Evolutionary conservation across 139 green algal species (phyloP).

Genomic region (Pseudopediastrum boryanum): DNA sequence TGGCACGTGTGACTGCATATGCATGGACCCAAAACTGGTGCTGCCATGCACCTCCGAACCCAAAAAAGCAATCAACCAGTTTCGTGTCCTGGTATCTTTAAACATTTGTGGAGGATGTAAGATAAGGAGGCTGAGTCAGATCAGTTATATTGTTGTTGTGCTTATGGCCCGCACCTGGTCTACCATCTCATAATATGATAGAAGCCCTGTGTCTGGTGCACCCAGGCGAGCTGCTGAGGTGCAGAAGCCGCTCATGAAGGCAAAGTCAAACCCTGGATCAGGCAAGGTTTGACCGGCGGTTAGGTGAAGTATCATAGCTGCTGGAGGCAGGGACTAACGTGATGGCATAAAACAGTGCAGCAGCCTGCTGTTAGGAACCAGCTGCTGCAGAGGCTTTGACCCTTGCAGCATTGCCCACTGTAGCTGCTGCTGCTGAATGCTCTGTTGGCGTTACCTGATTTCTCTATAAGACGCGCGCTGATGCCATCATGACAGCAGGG

Average conservation of each 20-base stretch:
- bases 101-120: too few relatives aligned
- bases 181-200: constrained; percentile 88
- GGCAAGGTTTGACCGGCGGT: background rate
- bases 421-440: background rate
- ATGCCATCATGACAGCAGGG: constrained; percentile 87
- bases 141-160: too few relatives aligned
- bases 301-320: background rate
- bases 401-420: background rate
- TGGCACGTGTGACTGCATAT: too few relatives aligned
- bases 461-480: constrained; percentile 81
- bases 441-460: constrained; percentile 42
- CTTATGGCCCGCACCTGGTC: constrained; percentile 62
- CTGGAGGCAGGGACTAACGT: background rate
- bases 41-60: too few relatives aligned
- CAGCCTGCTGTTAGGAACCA: too few relatives aligned
- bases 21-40: too few relatives aligned
- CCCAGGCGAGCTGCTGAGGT: constrained; percentile 74
- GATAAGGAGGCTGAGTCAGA: too few relatives aligned
- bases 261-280: constrained; percentile 74
- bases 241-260: constrained; percentile 92
- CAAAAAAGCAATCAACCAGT: too few relatives aligned
- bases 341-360: background rate
- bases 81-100: too few relatives aligned
- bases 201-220: constrained; percentile 83
- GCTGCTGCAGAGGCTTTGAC: background rate